Evolutionary conservation across 192 early-diverging fungal species (phyloP).

Genomic region (Backusella mclennaniae): DNA sequence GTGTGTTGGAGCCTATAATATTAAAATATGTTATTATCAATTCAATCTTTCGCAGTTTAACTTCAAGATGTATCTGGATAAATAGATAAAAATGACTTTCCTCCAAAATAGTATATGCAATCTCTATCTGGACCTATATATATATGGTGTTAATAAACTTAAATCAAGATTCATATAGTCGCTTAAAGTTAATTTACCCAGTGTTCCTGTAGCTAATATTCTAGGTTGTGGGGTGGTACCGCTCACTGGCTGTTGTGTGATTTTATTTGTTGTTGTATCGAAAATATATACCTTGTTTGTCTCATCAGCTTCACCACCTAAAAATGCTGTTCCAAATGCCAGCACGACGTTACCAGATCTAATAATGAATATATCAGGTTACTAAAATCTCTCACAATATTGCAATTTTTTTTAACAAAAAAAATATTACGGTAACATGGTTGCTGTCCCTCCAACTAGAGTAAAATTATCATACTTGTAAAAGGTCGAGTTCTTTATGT

Average conservation of each 20-base stretch:
- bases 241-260: background rate
- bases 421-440: background rate
- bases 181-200: background rate
- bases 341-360: background rate
- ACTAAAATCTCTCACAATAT: too few relatives aligned
- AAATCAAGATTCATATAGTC: background rate
- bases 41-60: background rate
- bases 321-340: background rate
- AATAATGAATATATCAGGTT: too few relatives aligned
- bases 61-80: background rate
- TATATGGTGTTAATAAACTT: background rate
- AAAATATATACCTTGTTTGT: background rate
- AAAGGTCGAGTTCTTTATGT: background rate
- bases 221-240: background rate
- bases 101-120: slow-evolving; percentile 3
- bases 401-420: too few relatives aligned
- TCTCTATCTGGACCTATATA: background rate
- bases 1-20: background rate
- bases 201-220: background rate
- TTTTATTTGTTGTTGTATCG: background rate
- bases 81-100: background rate
- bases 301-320: background rate
- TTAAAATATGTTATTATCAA: too few relatives aligned
- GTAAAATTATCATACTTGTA: background rate
- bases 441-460: background rate